Conservation (phyloP, 2,329 filamentous ascomycete genomes). For the Pleomassaria siparia region DNA sequence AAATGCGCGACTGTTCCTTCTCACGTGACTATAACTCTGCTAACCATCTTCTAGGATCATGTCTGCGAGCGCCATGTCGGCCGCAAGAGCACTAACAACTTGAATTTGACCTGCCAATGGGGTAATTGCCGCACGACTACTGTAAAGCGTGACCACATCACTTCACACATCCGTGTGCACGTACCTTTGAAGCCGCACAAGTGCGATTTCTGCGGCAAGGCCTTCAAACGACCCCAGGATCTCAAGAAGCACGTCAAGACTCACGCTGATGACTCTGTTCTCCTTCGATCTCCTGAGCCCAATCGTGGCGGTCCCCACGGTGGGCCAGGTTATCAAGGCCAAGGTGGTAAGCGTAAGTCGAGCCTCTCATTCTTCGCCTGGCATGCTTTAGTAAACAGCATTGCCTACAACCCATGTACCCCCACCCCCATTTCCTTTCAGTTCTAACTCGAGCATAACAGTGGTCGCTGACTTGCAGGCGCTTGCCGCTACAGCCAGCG, state of each 20-base stretch:
- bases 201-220: constrained; percentile 97
- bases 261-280: constrained; percentile 90
- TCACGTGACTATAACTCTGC: constrained; percentile 13
- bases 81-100: constrained; percentile 98
- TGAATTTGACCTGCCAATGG: constrained; percentile 97
- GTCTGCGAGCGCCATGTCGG: constrained; percentile 98
- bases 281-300: constrained; percentile 64
- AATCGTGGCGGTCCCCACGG: constrained; percentile 48
- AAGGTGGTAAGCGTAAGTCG: constrained; percentile 45
- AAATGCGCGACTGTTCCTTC: background rate
- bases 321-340: constrained; percentile 37
- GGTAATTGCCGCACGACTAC: constrained; percentile 94
- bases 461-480: constrained; percentile 52
- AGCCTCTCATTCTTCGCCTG: constrained; percentile 7
- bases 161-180: constrained; percentile 96
- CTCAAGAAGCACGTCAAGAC: constrained; percentile 99
- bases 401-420: constrained; percentile 6
- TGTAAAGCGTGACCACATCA: constrained; percentile 98
- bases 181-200: constrained; percentile 99
- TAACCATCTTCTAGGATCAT: constrained; percentile 69
- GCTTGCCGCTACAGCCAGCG: constrained; percentile 51
- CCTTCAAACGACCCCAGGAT: constrained; percentile 98
- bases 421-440: constrained; percentile 27
- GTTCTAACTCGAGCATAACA: constrained; percentile 39
- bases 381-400: constrained; percentile 8